Evolutionary conservation across 2,329 filamentous ascomycete genomes (phyloP), one percentile per base, ranked within the genome.

Genomic region (Mollisia scopiformis): DNA sequence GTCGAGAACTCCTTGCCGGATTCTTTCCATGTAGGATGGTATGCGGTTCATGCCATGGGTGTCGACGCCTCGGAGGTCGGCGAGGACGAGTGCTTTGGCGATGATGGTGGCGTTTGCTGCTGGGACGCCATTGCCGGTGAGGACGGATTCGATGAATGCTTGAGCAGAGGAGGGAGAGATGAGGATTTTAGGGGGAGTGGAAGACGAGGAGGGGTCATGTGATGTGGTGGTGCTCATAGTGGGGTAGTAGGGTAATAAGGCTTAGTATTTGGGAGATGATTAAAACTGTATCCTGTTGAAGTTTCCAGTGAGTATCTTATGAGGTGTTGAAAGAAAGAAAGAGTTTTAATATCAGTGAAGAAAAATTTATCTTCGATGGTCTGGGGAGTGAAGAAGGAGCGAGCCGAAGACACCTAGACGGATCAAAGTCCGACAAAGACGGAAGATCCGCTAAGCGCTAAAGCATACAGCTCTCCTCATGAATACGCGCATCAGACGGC

Each of bases 21-120:
- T 83, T 19, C 91, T 87, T 57, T 85, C 82, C 78, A 93, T 85
- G 77, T 94, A 94, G 0, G 88, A 91, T 1, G 90, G 90, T 41
- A 94, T 86, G 6, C 91, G 86, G 73, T 91, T 92, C 73, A 90
- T 86, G 62, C 88, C 91, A 72, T 94, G 91, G 0, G 89, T 92
- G 71, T 94, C 91, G 27, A 93, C 87, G 53, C 90, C 91, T 41
- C 91, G 87, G 0, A 94, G 82, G 68, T 94, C 91, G 13, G 91
- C 91, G 35, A 85, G 84, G 1, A 93, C 82, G 1, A 94, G 84
- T 63, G 87, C 90, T 62, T 78, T 76, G n/a, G 90, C 86, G 13
- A 93, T 77, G 35, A 86, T 85, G 3, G 75, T 65, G 16, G 91
- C 89, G 65, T 90, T 84, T 2, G 79, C 72, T 0, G 74, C 58